phyloP scores from a whole-genome alignment of 2,329 filamentous ascomycete species.

The Colletotrichum musae region DNA sequence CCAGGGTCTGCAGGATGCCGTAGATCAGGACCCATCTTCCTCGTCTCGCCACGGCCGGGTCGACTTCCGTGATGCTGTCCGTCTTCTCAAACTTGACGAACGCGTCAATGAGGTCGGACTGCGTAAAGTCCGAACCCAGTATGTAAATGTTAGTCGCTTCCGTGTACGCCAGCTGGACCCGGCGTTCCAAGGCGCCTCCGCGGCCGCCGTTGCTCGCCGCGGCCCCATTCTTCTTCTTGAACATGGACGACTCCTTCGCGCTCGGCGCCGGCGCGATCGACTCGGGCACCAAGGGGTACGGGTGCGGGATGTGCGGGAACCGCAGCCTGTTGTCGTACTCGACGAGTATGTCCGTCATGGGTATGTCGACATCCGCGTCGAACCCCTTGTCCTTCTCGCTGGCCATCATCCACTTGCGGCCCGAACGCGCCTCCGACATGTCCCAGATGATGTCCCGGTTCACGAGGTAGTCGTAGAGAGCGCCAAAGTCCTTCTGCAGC shows the following conservation, averaged over 20 bases:
- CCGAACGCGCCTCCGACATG: slow-evolving; percentile 70
- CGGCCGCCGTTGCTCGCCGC: slow-evolving; percentile 43
- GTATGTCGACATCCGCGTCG: slow-evolving; percentile 69
- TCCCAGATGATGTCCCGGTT: slow-evolving; percentile 78
- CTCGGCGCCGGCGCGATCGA: slow-evolving; percentile 54
- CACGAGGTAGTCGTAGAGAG: slow-evolving; percentile 79
- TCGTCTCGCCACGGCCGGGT: slow-evolving; percentile 69
- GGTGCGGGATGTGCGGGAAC: slow-evolving; percentile 77
- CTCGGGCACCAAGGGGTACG: slow-evolving; percentile 75
- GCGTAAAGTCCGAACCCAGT: slow-evolving; percentile 66
- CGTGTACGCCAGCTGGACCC: slow-evolving; percentile 70
- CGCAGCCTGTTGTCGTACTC: slow-evolving; percentile 74
- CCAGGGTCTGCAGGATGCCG: slow-evolving; percentile 71
- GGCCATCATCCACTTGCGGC: slow-evolving; percentile 76
- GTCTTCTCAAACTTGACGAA: slow-evolving; percentile 71
- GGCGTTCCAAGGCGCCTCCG: slow-evolving; percentile 58
- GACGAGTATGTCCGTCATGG: slow-evolving; percentile 76
- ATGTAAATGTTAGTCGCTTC: slow-evolving; percentile 73
- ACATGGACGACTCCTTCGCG: slow-evolving; percentile 48
- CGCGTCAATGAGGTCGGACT: slow-evolving; percentile 68
- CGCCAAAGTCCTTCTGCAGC: slow-evolving; percentile 77
- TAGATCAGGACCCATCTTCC: slow-evolving; percentile 75
- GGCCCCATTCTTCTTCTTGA: slow-evolving; percentile 49
- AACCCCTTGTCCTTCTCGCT: slow-evolving; percentile 62
- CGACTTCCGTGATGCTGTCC: slow-evolving; percentile 64